Percentiles rank a stretch among this genome's conserved stretches.
These are phyloP conservation scores for Aspergillus calidoustus DNA, from an alignment of 2,329 filamentous ascomycete genomes.

Conservation along the genomic window DNA sequence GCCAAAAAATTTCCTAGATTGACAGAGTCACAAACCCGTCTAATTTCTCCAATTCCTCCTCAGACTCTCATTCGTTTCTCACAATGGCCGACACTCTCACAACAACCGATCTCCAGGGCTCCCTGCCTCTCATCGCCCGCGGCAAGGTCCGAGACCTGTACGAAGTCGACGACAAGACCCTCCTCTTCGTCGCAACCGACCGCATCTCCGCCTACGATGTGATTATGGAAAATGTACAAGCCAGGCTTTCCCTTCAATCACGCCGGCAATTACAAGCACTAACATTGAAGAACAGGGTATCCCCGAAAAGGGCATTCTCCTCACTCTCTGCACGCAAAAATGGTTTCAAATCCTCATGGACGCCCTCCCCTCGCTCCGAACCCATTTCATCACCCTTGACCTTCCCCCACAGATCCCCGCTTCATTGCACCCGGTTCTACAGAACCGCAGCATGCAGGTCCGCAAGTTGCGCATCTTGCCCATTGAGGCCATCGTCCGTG, in stretches of 20 bases:
- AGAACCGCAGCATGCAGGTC: slow-evolving; percentile 76
- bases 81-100: slow-evolving; percentile 47
- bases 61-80: background rate
- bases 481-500: slow-evolving; percentile 83
- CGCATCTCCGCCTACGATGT: slow-evolving; percentile 96
- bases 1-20: slow-evolving; percentile 7
- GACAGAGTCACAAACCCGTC: slow-evolving; percentile 1
- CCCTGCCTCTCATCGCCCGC: slow-evolving; percentile 58
- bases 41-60: background rate
- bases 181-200: slow-evolving; percentile 85
- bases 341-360: slow-evolving; percentile 69
- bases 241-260: slow-evolving; percentile 46
- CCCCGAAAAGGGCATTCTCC: slow-evolving; percentile 68
- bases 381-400: slow-evolving; percentile 65
- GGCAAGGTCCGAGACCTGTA: slow-evolving; percentile 86
- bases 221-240: slow-evolving; percentile 73
- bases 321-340: slow-evolving; percentile 69
- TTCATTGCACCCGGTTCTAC: slow-evolving; percentile 57
- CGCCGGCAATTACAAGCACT: slow-evolving; percentile 39
- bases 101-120: slow-evolving; percentile 47
- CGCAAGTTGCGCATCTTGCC: slow-evolving; percentile 75
- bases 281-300: slow-evolving; percentile 58
- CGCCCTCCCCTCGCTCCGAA: slow-evolving; percentile 62
- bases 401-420: slow-evolving; percentile 57
- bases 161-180: slow-evolving; percentile 68